Conservation (phyloP, 2,329 filamentous ascomycete genomes). For the Cladosporium oxysporum region DNA sequence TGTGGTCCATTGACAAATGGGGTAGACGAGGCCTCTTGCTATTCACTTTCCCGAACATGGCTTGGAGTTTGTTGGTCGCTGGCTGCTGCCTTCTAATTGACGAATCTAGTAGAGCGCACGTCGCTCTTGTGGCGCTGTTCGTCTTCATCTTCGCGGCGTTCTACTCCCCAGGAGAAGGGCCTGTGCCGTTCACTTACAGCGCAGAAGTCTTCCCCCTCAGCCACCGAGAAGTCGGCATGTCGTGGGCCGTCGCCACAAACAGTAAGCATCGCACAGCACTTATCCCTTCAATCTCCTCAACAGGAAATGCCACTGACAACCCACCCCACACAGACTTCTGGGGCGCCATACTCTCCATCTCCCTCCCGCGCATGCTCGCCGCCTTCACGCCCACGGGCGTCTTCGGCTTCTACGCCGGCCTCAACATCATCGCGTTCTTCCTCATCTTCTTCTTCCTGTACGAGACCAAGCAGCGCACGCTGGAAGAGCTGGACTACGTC, state of each 20-base stretch:
- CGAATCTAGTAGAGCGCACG: slow-evolving; percentile 40
- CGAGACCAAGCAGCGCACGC: slow-evolving; percentile 45
- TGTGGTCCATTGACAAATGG: slow-evolving; percentile 61
- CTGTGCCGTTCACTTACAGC: slow-evolving; percentile 67
- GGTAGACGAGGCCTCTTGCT: slow-evolving; percentile 54
- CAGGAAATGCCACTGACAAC: slow-evolving; percentile 14
- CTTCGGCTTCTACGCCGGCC: slow-evolving; percentile 60
- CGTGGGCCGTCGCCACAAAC: slow-evolving; percentile 67
- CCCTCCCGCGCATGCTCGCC: slow-evolving; percentile 50
- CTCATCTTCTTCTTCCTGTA: slow-evolving; percentile 62
- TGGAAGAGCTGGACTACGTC: slow-evolving; percentile 51
- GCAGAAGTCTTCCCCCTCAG: slow-evolving; percentile 71
- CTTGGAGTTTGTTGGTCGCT: slow-evolving; percentile 48
- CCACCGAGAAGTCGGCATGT: slow-evolving; percentile 72
- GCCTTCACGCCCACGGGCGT: slow-evolving; percentile 55
- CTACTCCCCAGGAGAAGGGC: slow-evolving; percentile 47
- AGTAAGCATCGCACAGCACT: not conserved
- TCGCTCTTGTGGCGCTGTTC: slow-evolving; percentile 57
- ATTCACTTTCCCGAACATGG: slow-evolving; percentile 55
- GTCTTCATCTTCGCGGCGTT: slow-evolving; percentile 55
- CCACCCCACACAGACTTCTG: slow-evolving; percentile 41
- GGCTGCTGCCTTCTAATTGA: slow-evolving; percentile 57
- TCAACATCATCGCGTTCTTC: slow-evolving; percentile 62
- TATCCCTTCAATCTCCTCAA: not conserved
- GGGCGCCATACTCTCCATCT: slow-evolving; percentile 53